Base-by-base conservation (phyloP, 805 yeast genomes). In the Metschnikowia matae region DNA sequence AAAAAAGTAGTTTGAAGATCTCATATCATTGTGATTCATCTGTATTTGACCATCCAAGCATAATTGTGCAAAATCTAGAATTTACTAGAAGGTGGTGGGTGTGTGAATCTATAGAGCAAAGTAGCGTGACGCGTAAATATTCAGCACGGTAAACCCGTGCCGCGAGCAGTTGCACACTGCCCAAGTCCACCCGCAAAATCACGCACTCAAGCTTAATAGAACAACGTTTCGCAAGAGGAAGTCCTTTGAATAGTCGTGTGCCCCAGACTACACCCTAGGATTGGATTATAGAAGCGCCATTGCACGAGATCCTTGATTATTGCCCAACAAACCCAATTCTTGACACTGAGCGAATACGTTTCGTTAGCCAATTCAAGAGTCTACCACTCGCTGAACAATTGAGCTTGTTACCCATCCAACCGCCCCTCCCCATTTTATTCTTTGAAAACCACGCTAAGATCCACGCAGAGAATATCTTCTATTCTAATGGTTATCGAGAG, bases 401-500 rank as follows among this genome's bases (percentile, higher is more conserved):
- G 40, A 26, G 26, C 21, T 20, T 21, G 33, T 26, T 14, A 35
- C 23, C 15, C 40, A 13, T 26, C 11, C 11, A 26, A 26, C 11
- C 29, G 29, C 29, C 11, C 29, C 11, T 26, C 29, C 29, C 29
- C 29, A 4, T 8, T 4, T 35, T 44, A 11, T 20, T 17, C 26
- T 11, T 20, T 14, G 14, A 4, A n/a, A 18, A 6, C 21, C 6
- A 39, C 13, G 20, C 10, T 21, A 13, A 17, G 2, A 23, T 13
- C 8, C 15, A 4, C 32, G 17, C 26, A 10, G n/a, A 32, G 6
- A 18, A 26, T 29, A 8, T 32, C n/a, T 15, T 7, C 18, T 13
- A 23, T 18, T 26, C 33, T 20, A 41, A 50, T 53, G 67, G 67
- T 64, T 34, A 85, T 85, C 89, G 87, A 85, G 59, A 71, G 80